phyloP scores from a whole-genome alignment of 805 yeast species.

The Candida namnaoensis region DNA sequence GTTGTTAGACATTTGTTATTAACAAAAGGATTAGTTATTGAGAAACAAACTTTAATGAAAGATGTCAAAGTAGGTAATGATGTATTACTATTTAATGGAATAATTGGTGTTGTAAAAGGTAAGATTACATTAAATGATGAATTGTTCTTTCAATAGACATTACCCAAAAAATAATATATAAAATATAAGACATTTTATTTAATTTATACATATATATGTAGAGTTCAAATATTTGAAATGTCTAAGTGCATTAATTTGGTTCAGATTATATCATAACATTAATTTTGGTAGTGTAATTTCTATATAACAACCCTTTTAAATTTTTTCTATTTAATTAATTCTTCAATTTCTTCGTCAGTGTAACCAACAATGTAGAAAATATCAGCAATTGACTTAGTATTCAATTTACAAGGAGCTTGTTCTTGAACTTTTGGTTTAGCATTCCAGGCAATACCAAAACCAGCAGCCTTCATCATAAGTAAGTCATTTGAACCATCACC shows the following conservation, averaged over 20 bases:
- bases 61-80: conserved; percentile 59
- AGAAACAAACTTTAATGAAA: conserved; percentile 35
- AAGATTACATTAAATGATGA: conserved; percentile 18
- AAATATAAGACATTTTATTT: no score
- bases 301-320: no score
- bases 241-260: no score
- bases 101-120: conserved; percentile 72
- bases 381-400: conserved; percentile 66
- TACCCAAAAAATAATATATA: no score
- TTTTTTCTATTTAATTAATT: background rate
- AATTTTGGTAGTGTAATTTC: no score
- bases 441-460: conserved; percentile 94
- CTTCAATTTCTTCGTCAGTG: conserved; percentile 41
- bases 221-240: no score
- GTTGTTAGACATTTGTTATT: conserved; percentile 63
- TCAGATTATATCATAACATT: no score
- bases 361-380: conserved; percentile 77
- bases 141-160: no score
- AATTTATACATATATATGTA: no score
- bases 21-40: conserved; percentile 41
- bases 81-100: conserved; percentile 70
- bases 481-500: conserved; percentile 98
- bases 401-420: conserved; percentile 75
- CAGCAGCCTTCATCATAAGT: conserved; percentile 85
- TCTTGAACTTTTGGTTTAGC: conserved; percentile 91